phyloP scores from a whole-genome alignment of 345 rosid species.

The Linum tenue region DNA sequence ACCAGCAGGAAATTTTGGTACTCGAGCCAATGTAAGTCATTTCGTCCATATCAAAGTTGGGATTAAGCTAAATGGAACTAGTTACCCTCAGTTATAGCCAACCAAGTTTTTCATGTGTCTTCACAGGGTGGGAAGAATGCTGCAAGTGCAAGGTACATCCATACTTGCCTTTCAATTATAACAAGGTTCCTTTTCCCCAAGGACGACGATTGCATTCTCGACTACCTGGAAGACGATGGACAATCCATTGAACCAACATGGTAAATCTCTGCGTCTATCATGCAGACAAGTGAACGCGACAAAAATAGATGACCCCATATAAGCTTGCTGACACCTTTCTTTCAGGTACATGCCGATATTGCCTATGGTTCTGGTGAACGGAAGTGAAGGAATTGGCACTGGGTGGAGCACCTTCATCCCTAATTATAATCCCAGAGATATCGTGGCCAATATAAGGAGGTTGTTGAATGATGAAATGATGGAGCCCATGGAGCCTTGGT shows the following conservation, averaged over 20 bases:
- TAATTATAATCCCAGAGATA: constrained; percentile 84
- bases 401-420: constrained; percentile 97
- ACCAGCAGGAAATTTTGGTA: constrained; percentile 85
- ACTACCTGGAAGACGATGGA: constrained; percentile 88
- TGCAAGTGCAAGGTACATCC: constrained; percentile 86
- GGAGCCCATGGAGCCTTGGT: constrained; percentile 99
- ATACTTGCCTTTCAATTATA: constrained; percentile 56
- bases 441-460: constrained; percentile 59
- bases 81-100: not conserved
- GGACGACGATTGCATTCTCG: constrained; percentile 78
- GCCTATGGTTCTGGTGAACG: constrained; percentile 85
- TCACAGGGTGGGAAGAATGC: constrained; percentile 94
- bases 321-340: not conserved
- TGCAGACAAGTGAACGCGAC: not conserved
- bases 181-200: constrained; percentile 77
- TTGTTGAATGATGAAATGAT: constrained; percentile 59
- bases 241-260: constrained; percentile 79
- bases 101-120: not conserved
- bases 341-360: constrained; percentile 85
- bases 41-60: constrained; percentile 3
- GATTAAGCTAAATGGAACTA: not conserved
- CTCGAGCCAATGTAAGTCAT: constrained; percentile 53
- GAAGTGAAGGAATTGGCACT: constrained; percentile 97
- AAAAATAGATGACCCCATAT: not conserved
- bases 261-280: constrained; percentile 27